Evolutionary conservation across 129 eudicot species (phyloP), one percentile per base, ranked within the genome.

Genomic region (Silybum marianum): DNA sequence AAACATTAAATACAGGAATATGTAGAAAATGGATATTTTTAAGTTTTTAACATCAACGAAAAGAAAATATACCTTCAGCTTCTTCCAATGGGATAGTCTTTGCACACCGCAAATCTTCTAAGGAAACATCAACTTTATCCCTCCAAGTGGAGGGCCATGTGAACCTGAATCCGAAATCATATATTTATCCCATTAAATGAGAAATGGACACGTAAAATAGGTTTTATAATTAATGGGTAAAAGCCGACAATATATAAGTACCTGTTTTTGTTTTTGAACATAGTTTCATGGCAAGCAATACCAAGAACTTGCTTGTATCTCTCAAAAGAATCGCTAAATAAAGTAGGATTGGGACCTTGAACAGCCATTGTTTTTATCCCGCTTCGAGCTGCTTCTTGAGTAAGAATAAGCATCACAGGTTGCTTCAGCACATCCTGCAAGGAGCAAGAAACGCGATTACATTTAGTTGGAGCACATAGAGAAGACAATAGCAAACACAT

Each of bases 351-450:
- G 46, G 76, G 75, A 69, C 63, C 77, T 42, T 84, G 60, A 48
- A 26, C 46, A 36, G 84, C 58, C 73, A 71, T 83, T 28, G 74
- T 36, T 75, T 77, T 72, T 44, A 85, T 48, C 76, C 88, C 96
- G 67, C 84, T 87, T 83, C 60, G 88, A 77, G 87, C 77, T 65
- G 90, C 71, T 83, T 76, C 89, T 87, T 87, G 93, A 63, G 78
- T 74, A 40, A 92, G 82, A 72, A 91, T 80, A 62, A 81, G 87
- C 88, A 85, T 84, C 32, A 90, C 91, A 3, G 99, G 98, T 77
- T 92, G 99, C 82, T 91, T 90, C 66, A 95, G 86, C 71, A 78
- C 81, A 80, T 89, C 98, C 99, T 95, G 80, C 19, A 69, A 74
- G 39, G 38, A 14, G 38, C 24, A 70, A 71, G 73, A 72, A 80